Conservation (phyloP, 768 basidiomycete species). For the Phaeolepiota aurea region DNA sequence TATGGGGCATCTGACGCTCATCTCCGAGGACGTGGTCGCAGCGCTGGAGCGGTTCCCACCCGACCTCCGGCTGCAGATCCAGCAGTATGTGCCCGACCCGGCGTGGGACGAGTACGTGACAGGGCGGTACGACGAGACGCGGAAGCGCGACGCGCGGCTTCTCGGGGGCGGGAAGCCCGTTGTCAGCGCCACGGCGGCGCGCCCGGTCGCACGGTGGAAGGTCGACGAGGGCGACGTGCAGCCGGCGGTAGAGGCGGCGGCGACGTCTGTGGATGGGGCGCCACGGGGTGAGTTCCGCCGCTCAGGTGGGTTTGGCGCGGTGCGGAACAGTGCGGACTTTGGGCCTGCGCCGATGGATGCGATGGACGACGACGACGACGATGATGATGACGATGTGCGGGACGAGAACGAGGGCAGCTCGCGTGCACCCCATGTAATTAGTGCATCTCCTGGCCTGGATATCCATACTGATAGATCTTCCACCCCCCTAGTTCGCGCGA, state of each 20-base stretch:
- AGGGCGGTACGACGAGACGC: conserved; percentile 80
- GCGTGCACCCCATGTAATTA: conserved; percentile 32
- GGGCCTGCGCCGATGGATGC: conserved; percentile 43
- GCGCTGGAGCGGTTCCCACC: conserved; percentile 83
- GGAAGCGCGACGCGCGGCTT: conserved; percentile 67
- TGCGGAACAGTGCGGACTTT: conserved; percentile 57
- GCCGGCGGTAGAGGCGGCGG: conserved; percentile 9
- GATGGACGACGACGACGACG: conserved; percentile 22
- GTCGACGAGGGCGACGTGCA: conserved; percentile 56
- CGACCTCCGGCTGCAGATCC: conserved; percentile 61
- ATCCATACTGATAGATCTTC: neutral
- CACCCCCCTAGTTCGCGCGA: conserved; percentile 54
- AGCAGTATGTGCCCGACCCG: conserved; percentile 60
- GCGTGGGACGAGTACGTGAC: conserved; percentile 89
- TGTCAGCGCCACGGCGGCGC: conserved; percentile 24
- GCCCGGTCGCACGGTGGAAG: conserved; percentile 42
- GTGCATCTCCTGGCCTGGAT: conserved; percentile 9
- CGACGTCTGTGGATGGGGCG: conserved; percentile 13
- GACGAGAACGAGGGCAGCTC: conserved; percentile 33
- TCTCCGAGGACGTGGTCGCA: conserved; percentile 89
- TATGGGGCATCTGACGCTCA: conserved; percentile 95
- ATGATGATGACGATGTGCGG: conserved; percentile 29
- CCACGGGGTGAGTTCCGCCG: conserved; percentile 54
- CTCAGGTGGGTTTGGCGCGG: conserved; percentile 29
- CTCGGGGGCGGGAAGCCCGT: conserved; percentile 84